Evolutionary conservation across 139 green algal genomes (phyloP).

Genomic region (Spirogloea muscicola): DNA sequence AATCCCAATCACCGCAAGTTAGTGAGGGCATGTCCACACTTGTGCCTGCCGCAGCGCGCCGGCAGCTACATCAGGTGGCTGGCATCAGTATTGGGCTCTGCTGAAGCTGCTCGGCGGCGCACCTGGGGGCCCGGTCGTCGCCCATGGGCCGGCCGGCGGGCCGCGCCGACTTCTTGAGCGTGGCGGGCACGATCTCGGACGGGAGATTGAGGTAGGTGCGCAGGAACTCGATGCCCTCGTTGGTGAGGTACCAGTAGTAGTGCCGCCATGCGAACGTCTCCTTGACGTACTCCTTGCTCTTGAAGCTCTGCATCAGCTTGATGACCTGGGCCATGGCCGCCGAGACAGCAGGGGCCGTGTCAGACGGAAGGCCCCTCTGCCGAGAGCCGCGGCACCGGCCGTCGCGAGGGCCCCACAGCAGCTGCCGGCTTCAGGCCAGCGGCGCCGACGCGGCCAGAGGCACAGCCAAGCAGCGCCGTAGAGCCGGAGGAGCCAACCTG

Average conservation of each 20-base stretch:
- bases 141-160: slow-evolving; percentile 55
- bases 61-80: neutral
- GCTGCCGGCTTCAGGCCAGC: too few relatives aligned
- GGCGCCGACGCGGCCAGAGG: too few relatives aligned
- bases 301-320: slow-evolving; percentile 98
- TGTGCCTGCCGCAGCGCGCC: neutral
- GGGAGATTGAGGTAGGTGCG: slow-evolving; percentile 96
- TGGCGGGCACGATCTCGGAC: slow-evolving; percentile 70
- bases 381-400: neutral
- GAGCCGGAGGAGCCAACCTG: slow-evolving; percentile 52
- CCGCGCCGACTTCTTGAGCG: slow-evolving; percentile 86
- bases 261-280: slow-evolving; percentile 97
- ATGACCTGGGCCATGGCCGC: too few relatives aligned
- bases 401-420: too few relatives aligned
- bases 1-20: neutral
- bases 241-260: slow-evolving; percentile 98
- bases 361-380: too few relatives aligned
- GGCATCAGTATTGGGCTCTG: neutral
- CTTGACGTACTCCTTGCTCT: slow-evolving; percentile 88
- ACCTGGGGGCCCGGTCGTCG: slow-evolving; percentile 13
- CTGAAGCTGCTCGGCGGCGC: neutral
- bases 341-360: too few relatives aligned
- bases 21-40: neutral
- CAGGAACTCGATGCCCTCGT: slow-evolving; percentile 97
- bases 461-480: too few relatives aligned